phyloP scores from a whole-genome alignment of 306 rosid genomes.

The Corylus avellana region DNA sequence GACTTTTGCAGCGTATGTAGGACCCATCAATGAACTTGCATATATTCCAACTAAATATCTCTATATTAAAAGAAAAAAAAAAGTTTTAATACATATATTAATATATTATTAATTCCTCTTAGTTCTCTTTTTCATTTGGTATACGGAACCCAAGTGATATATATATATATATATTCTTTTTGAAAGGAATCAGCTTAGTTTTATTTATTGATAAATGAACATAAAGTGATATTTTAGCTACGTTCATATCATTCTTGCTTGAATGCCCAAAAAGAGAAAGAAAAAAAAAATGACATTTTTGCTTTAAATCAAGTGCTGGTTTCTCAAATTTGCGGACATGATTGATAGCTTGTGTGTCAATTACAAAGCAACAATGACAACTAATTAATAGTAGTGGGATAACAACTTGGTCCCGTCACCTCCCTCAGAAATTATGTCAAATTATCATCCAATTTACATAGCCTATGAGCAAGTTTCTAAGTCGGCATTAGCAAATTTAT shows the following conservation, averaged over 20 bases:
- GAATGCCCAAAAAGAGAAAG: neutral
- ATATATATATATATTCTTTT: too few species aligned
- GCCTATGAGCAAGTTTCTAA: too few species aligned
- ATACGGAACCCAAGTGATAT: too few species aligned
- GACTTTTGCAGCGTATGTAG: slow-evolving; percentile 33
- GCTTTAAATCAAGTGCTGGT: neutral
- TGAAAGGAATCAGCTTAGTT: too few species aligned
- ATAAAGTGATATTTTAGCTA: too few species aligned
- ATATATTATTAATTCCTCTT: too few species aligned
- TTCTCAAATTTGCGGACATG: neutral
- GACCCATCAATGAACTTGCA: slow-evolving; percentile 9
- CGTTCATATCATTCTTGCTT: neutral
- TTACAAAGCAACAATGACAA: neutral
- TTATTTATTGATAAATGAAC: too few species aligned
- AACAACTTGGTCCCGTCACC: neutral
- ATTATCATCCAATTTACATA: neutral
- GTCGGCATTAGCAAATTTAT: too few species aligned
- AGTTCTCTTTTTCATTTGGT: too few species aligned
- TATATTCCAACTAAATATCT: neutral
- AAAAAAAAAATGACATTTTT: neutral
- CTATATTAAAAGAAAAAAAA: too few species aligned
- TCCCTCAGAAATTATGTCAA: neutral
- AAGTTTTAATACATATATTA: too few species aligned
- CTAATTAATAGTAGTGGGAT: neutral
- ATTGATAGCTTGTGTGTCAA: neutral